Base-by-base conservation (phyloP, 208 protist species). In the Porcisia hertigi region DNA sequence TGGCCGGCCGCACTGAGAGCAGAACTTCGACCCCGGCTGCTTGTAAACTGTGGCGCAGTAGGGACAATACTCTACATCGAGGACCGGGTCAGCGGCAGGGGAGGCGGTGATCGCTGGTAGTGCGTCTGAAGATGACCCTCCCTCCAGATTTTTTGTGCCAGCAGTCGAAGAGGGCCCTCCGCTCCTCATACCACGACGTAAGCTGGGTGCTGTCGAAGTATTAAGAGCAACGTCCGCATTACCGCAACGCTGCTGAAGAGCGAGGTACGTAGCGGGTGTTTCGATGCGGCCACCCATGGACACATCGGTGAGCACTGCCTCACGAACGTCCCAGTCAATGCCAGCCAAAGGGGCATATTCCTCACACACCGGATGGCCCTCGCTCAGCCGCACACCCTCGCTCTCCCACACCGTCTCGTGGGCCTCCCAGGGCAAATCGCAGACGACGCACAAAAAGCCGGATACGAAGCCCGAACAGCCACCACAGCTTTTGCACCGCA, bases 371-470 rank as follows among this genome's bases (percentile, higher is more conserved):
- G 90, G 86, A 45, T 82, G 71, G 3, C 88, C 87, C 1, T 70
- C 69, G 30, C 59, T 14, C 47, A 60, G 39, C 6, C 94, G 86
- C 41, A 89, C 84, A n/a, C 70, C 72, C 71, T 91, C 90, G 41
- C 82, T 91, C 82, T 97, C 93, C 69, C 89, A 92, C 39, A 95
- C 86, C 47, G 94, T 97, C 43, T 69, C 77, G 76, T 98, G 94
- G 34, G 94, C 87, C 78, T 97, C 91, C 81, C 88, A 87, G 57
- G 87, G 83, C 75, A 87, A 52, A 76, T 98, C 90, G 59, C 94
- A 98, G 23, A 94, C 90, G 0, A 97, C 89, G 64, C 94, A 98
- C 12, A 90, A 62, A 64, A 91, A 98, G 49, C 90, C 84, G 34
- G 88, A 88, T 2, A 71, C 69, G 60, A 90, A 97, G 1, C 36